Evolutionary conservation across 2,329 filamentous ascomycete species (phyloP).

Genomic region (Botrytis aclada): DNA sequence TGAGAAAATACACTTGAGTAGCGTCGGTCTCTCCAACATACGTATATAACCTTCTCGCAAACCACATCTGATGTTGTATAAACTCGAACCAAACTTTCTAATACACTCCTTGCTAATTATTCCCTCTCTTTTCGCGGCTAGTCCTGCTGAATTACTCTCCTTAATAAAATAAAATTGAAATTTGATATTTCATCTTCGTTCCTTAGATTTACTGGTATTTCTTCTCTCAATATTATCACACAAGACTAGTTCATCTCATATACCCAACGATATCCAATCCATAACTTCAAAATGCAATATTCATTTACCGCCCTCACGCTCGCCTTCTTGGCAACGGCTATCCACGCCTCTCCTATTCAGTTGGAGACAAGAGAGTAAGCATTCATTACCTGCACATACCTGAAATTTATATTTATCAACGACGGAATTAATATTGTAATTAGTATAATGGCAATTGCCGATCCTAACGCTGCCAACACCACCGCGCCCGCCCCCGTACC

Average conservation of each 20-base stretch:
- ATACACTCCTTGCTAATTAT: neutral
- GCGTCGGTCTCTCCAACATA: neutral
- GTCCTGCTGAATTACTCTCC: conserved; percentile 5
- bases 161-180: neutral
- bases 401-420: neutral
- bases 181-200: neutral
- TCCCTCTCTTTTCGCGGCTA: neutral
- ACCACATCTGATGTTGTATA: neutral
- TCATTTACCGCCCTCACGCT: neutral
- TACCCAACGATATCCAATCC: neutral
- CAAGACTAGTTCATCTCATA: neutral
- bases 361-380: conserved; percentile 1
- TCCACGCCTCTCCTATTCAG: neutral
- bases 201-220: neutral
- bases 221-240: neutral
- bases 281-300: neutral
- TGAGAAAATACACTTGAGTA: neutral
- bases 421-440: neutral
- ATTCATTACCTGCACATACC: neutral
- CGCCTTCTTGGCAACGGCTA: neutral
- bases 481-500: neutral
- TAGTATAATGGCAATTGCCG: neutral
- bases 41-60: neutral
- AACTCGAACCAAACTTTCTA: neutral
- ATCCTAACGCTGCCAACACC: neutral